Evolutionary conservation across 371 early-diverging fungal species (phyloP), one percentile per base, ranked within the genome.

Genomic region (Haplosporangium sp.): DNA sequence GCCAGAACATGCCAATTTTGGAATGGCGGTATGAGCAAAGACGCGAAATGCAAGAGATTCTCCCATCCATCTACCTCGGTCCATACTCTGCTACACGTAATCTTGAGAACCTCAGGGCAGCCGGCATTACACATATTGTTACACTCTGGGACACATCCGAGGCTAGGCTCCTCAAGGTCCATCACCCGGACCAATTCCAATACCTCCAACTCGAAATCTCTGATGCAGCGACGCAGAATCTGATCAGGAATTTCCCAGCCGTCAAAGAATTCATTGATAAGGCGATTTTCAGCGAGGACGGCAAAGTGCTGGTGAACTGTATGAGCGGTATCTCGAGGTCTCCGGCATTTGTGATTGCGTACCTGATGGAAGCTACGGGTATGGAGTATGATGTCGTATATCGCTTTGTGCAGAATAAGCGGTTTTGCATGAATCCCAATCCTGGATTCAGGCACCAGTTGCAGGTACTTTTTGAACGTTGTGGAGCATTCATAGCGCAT

Each of bases 261-360:
- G 88, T 89, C 14, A 90, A 83, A 29, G 67, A 79, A 47, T 89
- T 87, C 55, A 89, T 95, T 59, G 79, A 85, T 20, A 59, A 82
- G 23, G 89, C 90, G 0, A 80, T 93, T 6, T 48, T 59, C 9
- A 21, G 59, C 18, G 58, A 73, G 13, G 83, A 84, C 20, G 90
- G 92, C 8, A 89, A 85, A 41, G 91, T 95, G 0, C 81, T 96
- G 1, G 92, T 95, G 29, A 94, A 93, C 59, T 95, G 96, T 76
- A 94, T 91, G 80, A 93, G 91, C 20, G 96, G 96, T 6, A 91
- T 96, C 72, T 92, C 93, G 0, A 86, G 95, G 59, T 90, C 92
- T 50, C 94, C 96, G 5, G 86, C 93, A n/a, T 93, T 96, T 82
- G 93, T 95, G 0, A 89, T 95, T 37, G 96, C 95, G 6, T 96